These are phyloP conservation scores for Penstemon barbatus DNA, from an alignment of 257 asterid genomes.

Conservation along the genomic window DNA sequence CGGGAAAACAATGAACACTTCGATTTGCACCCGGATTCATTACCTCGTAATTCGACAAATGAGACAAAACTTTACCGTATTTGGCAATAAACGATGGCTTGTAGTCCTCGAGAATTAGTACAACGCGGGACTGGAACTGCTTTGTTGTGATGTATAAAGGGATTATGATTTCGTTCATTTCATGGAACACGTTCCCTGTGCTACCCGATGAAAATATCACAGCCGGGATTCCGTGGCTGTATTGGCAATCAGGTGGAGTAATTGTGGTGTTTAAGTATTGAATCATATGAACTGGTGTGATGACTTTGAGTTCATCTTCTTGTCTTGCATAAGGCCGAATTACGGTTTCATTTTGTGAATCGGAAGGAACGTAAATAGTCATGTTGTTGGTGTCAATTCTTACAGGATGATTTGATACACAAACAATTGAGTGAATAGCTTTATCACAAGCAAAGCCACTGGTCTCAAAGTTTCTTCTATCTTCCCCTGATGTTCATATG, in stretches of 20 bases:
- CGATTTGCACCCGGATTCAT: slow-evolving; percentile 54
- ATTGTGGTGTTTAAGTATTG: slow-evolving; percentile 26
- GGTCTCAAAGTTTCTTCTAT: slow-evolving; percentile 39
- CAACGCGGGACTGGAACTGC: slow-evolving; percentile 61
- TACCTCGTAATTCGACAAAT: slow-evolving; percentile 43
- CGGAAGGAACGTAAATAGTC: slow-evolving; percentile 42
- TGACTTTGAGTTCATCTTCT: slow-evolving; percentile 33
- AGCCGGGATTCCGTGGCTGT: slow-evolving; percentile 61
- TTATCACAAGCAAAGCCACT: slow-evolving; percentile 53
- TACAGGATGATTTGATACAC: slow-evolving; percentile 40
- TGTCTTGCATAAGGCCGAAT: slow-evolving; percentile 64
- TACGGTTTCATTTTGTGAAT: background rate
- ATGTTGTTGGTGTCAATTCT: slow-evolving; percentile 42
- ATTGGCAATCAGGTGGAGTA: slow-evolving; percentile 39
- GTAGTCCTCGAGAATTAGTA: slow-evolving; percentile 61
- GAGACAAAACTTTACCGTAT: slow-evolving; percentile 51
- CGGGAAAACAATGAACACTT: slow-evolving; percentile 78
- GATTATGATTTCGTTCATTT: slow-evolving; percentile 76
- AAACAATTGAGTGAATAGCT: slow-evolving; percentile 42
- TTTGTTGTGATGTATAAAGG: slow-evolving; percentile 73
- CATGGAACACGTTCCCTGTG: slow-evolving; percentile 85
- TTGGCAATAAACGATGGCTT: slow-evolving; percentile 63
- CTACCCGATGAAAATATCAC: slow-evolving; percentile 82
- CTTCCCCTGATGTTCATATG: slow-evolving; percentile 44
- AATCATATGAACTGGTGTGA: slow-evolving; percentile 42